phyloP scores from a whole-genome alignment of 2,329 filamentous ascomycete genomes.

The Pseudocercospora macadamiae region DNA sequence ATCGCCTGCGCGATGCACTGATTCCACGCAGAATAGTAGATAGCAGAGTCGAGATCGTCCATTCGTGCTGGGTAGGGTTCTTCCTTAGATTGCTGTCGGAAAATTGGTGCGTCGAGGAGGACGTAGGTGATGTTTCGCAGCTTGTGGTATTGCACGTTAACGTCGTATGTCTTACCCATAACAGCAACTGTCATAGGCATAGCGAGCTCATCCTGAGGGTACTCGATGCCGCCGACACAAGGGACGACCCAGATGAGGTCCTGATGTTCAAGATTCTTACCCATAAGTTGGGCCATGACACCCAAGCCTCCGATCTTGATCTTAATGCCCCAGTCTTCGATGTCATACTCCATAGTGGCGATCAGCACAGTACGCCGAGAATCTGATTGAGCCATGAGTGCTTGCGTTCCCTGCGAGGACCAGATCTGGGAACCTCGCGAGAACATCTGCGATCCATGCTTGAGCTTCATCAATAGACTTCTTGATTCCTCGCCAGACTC shows the following conservation, averaged over 20 bases:
- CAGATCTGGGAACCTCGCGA: conserved; percentile 10
- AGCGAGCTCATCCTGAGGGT: conserved; percentile 61
- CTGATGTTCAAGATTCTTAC: conserved; percentile 65
- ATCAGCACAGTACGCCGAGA: conserved; percentile 59
- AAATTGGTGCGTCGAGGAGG: conserved; percentile 67
- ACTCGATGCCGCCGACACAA: conserved; percentile 64
- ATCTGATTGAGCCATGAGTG: conserved; percentile 9
- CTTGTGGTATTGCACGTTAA: conserved; percentile 66
- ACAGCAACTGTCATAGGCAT: conserved; percentile 66
- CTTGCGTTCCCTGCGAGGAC: background rate
- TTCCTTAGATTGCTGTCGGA: conserved; percentile 64
- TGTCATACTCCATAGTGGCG: conserved; percentile 72
- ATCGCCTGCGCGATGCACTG: conserved; percentile 68
- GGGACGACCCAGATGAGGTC: conserved; percentile 62
- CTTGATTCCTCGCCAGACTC: conserved; percentile 8
- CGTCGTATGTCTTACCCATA: conserved; percentile 62
- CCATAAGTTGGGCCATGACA: conserved; percentile 72
- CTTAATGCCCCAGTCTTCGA: conserved; percentile 69
- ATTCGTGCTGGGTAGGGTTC: conserved; percentile 69
- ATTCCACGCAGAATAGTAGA: conserved; percentile 73
- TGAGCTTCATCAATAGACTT: conserved; percentile 6
- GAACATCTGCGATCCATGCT: conserved; percentile 7
- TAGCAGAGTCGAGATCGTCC: conserved; percentile 69
- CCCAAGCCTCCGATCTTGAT: conserved; percentile 72
- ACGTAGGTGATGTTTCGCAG: conserved; percentile 70